These are phyloP conservation scores for Pythium utonaiense DNA, from an alignment of 352 stramenopile genomes.

Conservation along the genomic window DNA sequence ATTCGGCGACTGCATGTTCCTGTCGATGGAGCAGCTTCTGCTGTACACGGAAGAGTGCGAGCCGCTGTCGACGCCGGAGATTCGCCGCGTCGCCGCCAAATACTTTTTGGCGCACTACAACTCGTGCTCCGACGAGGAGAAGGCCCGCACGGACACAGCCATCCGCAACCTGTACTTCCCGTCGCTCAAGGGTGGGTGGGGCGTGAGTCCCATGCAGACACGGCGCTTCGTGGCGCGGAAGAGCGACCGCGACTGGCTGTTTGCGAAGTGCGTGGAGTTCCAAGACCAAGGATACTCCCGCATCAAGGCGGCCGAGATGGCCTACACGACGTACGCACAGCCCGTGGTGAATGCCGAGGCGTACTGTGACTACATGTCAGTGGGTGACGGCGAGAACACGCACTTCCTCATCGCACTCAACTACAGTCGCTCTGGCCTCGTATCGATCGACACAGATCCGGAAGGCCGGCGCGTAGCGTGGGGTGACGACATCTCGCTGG, in stretches of 20 bases:
- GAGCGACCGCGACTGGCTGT: constrained; percentile 66
- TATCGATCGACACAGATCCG: constrained; percentile 79
- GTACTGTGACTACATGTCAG: constrained; percentile 86
- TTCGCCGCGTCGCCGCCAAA: constrained; percentile 71
- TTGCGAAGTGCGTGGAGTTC: constrained; percentile 74
- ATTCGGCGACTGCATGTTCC: constrained; percentile 84
- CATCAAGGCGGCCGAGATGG: constrained; percentile 66
- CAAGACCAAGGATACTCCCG: constrained; percentile 79
- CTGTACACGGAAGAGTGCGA: constrained; percentile 85
- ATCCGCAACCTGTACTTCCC: constrained; percentile 87
- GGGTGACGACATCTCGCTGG: constrained; percentile 84
- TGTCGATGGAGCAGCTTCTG: constrained; percentile 85
- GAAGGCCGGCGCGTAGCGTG: constrained; percentile 80
- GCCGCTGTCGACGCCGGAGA: constrained; percentile 56
- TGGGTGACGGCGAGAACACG: constrained; percentile 67
- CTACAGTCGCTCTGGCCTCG: constrained; percentile 71
- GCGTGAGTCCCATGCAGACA: constrained; percentile 79
- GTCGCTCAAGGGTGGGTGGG: constrained; percentile 76
- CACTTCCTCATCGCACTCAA: constrained; percentile 81
- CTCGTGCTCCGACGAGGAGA: constrained; percentile 47
- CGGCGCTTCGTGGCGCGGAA: constrained; percentile 68
- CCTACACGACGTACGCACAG: constrained; percentile 72
- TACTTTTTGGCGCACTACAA: constrained; percentile 76
- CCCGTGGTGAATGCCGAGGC: constrained; percentile 67
- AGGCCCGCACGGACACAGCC: constrained; percentile 76